Percentiles rank a stretch among this genome's conserved stretches.
Evolutionary conservation across 208 protist species (phyloP).

Genomic region (Crithidia acanthocephali): DNA sequence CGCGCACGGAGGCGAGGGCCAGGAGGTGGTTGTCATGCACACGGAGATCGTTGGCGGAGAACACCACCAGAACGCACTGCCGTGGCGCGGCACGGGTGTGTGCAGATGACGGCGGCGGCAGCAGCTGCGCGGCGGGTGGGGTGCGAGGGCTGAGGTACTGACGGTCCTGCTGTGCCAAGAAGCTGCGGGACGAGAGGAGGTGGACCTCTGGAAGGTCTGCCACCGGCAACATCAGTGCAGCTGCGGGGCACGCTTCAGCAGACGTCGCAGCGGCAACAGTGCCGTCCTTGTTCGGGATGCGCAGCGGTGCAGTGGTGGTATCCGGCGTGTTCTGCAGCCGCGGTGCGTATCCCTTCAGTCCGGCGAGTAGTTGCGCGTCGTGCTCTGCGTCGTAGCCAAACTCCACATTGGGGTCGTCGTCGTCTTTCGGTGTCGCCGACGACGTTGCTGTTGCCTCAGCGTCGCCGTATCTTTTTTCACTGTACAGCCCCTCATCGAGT

Average conservation of each 20-base stretch:
- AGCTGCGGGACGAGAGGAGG: slow-evolving; percentile 31
- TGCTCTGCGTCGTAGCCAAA: slow-evolving; percentile 30
- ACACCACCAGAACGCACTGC: slow-evolving; percentile 77
- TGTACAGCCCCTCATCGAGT: neutral
- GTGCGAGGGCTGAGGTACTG: slow-evolving; percentile 65
- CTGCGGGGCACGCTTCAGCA: neutral
- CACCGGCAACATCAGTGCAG: neutral
- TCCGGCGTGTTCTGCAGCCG: slow-evolving; percentile 26
- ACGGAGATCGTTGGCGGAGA: slow-evolving; percentile 83
- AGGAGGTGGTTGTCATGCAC: slow-evolving; percentile 89
- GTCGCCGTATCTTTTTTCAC: no score
- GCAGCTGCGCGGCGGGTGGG: slow-evolving; percentile 41
- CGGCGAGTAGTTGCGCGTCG: slow-evolving; percentile 10
- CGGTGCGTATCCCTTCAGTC: slow-evolving; percentile 8
- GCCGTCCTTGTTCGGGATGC: slow-evolving; percentile 31
- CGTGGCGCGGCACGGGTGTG: neutral
- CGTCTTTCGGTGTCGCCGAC: no score
- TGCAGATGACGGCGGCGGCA: no score
- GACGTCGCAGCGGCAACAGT: neutral
- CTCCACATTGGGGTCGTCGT: neutral
- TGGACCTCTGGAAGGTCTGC: neutral
- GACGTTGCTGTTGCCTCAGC: no score
- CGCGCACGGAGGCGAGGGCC: slow-evolving; percentile 66
- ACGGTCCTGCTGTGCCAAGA: slow-evolving; percentile 54
- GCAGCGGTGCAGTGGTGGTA: slow-evolving; percentile 14